Evolutionary conservation across 306 rosid genomes (phyloP).

Genomic region (Dryas drummondii): DNA sequence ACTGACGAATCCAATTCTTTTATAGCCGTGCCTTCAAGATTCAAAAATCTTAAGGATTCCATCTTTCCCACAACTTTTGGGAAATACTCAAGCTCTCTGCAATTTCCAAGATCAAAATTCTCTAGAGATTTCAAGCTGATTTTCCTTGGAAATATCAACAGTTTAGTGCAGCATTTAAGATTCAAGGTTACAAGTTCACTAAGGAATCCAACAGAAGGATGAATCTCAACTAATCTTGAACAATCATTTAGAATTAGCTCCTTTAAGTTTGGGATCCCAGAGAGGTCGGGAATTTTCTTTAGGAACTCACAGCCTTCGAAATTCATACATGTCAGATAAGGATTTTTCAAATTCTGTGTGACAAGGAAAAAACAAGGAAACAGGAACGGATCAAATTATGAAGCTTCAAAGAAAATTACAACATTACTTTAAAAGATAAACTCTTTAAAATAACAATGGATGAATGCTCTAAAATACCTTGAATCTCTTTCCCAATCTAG

Average conservation of each 20-base stretch:
- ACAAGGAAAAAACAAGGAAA: neutral
- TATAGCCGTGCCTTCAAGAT: neutral
- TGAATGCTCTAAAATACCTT: slow-evolving; percentile 7
- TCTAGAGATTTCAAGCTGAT: neutral
- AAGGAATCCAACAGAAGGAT: neutral
- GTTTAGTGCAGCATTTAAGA: neutral
- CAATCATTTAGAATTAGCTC: rapidly evolving
- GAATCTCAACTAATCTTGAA: neutral
- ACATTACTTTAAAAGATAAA: neutral
- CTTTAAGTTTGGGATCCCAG: neutral
- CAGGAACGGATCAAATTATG: neutral
- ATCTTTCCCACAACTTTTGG: neutral
- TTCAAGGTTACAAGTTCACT: neutral
- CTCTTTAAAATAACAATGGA: neutral
- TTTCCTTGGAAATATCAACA: neutral
- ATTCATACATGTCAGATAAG: neutral
- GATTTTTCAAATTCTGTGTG: neutral
- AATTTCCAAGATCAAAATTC: neutral
- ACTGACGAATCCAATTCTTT: neutral
- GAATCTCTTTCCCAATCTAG: slow-evolving; percentile 11
- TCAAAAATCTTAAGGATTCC: neutral
- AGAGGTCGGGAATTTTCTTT: neutral
- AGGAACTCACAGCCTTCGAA: neutral
- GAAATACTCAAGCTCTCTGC: neutral
- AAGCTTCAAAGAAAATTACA: slow-evolving; percentile 1